A percentile compares a stretch with the other conserved stretches of the same genome.
Conservation (phyloP, 257 asterid species). For the Nicotiana tabacum region DNA sequence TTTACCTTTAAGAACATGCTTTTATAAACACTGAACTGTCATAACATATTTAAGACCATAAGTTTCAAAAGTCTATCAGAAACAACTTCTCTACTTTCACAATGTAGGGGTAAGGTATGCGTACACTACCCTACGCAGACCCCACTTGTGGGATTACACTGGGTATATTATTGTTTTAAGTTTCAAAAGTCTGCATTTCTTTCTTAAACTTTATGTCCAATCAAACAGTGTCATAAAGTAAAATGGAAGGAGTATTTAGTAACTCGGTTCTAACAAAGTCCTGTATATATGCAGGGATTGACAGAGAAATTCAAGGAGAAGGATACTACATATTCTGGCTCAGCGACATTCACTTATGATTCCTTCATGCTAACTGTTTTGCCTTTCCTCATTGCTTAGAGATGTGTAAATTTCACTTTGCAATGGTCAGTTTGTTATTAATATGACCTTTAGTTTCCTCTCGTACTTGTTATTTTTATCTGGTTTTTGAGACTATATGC, state of each 20-base stretch:
- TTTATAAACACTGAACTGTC: no score
- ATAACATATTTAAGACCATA: no score
- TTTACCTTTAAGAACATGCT: no score
- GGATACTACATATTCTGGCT: constrained; percentile 63
- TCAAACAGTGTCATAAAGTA: no score
- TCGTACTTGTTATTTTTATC: not conserved
- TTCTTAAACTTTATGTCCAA: no score
- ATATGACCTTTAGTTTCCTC: not conserved
- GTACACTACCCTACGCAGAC: no score
- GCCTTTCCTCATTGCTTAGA: constrained; percentile 80
- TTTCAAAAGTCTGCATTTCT: no score
- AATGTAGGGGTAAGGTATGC: no score
- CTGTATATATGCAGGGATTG: constrained; percentile 55
- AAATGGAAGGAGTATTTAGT: not conserved
- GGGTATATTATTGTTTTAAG: no score
- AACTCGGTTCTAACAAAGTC: not conserved
- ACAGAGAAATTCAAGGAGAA: constrained; percentile 96
- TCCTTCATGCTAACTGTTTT: constrained; percentile 79
- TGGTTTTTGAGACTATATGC: not conserved
- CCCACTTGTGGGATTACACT: no score
- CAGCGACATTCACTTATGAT: constrained; percentile 77
- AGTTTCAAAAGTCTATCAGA: no score
- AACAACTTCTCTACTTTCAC: no score
- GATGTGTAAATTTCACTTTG: not conserved
- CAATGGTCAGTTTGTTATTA: not conserved